Percentiles rank a stretch among this genome's conserved stretches.
Conservation (phyloP, 768 basidiomycete genomes). For the Auricularia auricula-judae region DNA sequence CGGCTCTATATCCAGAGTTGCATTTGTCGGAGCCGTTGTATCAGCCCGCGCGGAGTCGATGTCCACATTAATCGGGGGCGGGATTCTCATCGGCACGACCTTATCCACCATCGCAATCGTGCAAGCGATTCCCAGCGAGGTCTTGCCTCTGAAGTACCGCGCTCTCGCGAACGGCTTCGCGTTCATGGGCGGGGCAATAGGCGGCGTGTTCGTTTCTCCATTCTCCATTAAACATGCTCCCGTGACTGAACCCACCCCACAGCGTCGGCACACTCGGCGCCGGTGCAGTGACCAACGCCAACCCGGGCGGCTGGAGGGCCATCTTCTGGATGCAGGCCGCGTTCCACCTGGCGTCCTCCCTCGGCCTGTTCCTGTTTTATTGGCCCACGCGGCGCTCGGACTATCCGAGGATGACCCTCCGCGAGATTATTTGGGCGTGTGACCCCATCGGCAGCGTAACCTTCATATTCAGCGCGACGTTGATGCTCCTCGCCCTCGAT, state of each 20-base stretch:
- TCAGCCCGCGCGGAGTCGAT: slow-evolving; percentile 3
- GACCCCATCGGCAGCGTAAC: slow-evolving; percentile 7
- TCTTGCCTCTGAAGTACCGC: slow-evolving; percentile 7
- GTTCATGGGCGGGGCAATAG: slow-evolving; percentile 4
- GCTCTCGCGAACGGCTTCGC: slow-evolving; percentile 7
- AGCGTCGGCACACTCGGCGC: neutral
- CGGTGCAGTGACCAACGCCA: slow-evolving; percentile 1
- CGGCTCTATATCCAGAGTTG: neutral
- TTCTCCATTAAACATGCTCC: neutral
- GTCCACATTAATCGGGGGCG: slow-evolving; percentile 6
- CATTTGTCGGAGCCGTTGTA: slow-evolving; percentile 5
- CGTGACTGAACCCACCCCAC: neutral
- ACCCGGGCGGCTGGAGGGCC: slow-evolving; percentile 5
- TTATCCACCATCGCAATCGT: slow-evolving; percentile 8
- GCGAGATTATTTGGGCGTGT: slow-evolving; percentile 4
- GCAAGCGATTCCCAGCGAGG: slow-evolving; percentile 7
- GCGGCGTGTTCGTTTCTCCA: neutral
- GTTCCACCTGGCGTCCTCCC: slow-evolving; percentile 1
- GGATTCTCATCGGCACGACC: slow-evolving; percentile 6
- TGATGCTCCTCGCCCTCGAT: slow-evolving; percentile 5
- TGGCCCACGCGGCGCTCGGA: neutral
- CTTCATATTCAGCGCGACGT: slow-evolving; percentile 1
- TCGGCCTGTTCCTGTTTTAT: slow-evolving; percentile 3
- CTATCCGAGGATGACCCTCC: slow-evolving; percentile 5
- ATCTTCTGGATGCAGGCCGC: slow-evolving; percentile 8